Evolutionary conservation across 106 monocot species (phyloP), one percentile per base, ranked within the genome.

Genomic region (Acorus gramineus): DNA sequence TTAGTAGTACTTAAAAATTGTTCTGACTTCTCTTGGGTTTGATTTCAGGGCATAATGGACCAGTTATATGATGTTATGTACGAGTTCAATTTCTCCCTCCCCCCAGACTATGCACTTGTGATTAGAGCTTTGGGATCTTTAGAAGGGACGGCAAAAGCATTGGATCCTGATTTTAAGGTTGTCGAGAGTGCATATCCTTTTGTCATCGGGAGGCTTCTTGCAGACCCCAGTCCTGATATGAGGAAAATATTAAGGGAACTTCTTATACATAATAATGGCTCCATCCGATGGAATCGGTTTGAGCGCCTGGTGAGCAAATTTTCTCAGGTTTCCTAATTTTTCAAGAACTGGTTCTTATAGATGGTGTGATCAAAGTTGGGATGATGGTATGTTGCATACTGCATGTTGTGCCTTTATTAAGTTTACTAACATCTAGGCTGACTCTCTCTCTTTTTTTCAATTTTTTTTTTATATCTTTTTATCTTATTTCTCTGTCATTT

Each of bases 81-180:
- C 63, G 90, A 91, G 64, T 96, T 96, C 64, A 85, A 91, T 66
- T 96, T 96, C 77, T 85, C 82, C 47, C 57, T 96, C 59, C 90
- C 95, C 5, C 95, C 95, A 57, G 95, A 96, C 55, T 96, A 96
- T 66, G 95, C 95, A 3, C 71, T 96, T 57, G 95, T 96, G 3
- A 91, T 96, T 64, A 79, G 90, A 70, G 87, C 95, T 55, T 58
- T 96, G 11, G 95, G 95, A 42, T 96, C 95, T 49, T 66, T 96
- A 65, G 95, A 96, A 85, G 95, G 95, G 47, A 96, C 95, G 53
- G 95, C 95, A 61, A 90, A 96, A 81, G 87, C 95, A 64, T 71
- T 96, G 63, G 95, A 96, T 73, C 95, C 95, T 58, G 78, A 77
- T 65, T 96, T 96, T 53, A 96, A 85, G 75, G 95, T 96, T 62